Evolutionary conservation across 345 rosid species (phyloP).

Genomic region (Hypericum perforatum): DNA sequence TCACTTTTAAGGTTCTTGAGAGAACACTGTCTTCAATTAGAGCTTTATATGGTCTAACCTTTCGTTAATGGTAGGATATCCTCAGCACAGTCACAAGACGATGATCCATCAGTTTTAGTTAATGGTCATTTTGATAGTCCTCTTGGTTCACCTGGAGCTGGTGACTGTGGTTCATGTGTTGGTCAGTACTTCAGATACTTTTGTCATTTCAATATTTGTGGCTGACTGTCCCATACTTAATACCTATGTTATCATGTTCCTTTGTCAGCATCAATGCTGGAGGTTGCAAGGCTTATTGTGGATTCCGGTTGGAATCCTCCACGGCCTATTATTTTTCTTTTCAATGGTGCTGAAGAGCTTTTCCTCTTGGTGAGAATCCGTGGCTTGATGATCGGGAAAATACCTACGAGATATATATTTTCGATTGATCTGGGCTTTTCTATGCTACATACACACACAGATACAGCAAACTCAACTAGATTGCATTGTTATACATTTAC

Average conservation of each 20-base stretch:
- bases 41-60: slow-evolving; percentile 3
- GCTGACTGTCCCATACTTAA: neutral
- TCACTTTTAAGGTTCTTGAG: too few species aligned
- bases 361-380: slow-evolving; percentile 58
- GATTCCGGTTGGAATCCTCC: slow-evolving; percentile 87
- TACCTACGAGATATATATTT: neutral
- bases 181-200: slow-evolving; percentile 37
- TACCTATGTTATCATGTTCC: slow-evolving; percentile 8
- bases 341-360: slow-evolving; percentile 94
- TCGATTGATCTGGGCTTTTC: neutral
- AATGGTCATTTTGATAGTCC: slow-evolving; percentile 96
- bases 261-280: slow-evolving; percentile 80
- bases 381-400: neutral
- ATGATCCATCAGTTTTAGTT: slow-evolving; percentile 67
- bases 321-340: slow-evolving; percentile 77
- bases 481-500: too few species aligned
- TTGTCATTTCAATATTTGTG: slow-evolving; percentile 4
- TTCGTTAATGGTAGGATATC: slow-evolving; percentile 53
- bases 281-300: slow-evolving; percentile 65
- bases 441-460: neutral
- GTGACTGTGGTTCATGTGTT: slow-evolving; percentile 94
- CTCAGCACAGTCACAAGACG: slow-evolving; percentile 47
- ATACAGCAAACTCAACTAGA: too few species aligned
- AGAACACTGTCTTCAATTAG: too few species aligned
- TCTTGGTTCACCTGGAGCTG: slow-evolving; percentile 92